A percentile compares a stretch with the other conserved stretches of the same genome.
Conservation (phyloP, 345 rosid species). For the Camelina sativa region DNA sequence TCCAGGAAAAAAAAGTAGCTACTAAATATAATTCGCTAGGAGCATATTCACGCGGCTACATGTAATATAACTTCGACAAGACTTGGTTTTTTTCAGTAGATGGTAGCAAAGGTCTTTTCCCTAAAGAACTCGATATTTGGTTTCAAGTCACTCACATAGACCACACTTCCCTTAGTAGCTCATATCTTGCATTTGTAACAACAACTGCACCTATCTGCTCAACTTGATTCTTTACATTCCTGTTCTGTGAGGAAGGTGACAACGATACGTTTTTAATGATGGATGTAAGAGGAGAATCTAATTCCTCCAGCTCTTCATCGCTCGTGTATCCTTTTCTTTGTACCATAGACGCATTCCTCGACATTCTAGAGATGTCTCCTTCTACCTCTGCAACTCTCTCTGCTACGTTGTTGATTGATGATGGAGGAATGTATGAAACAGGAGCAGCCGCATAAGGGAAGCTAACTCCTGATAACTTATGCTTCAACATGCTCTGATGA, state of each 20-base stretch:
- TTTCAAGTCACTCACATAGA: slow-evolving; percentile 17
- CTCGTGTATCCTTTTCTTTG: slow-evolving; percentile 92
- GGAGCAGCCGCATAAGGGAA: slow-evolving; percentile 80
- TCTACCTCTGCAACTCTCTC: slow-evolving; percentile 72
- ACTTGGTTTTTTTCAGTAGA: not conserved
- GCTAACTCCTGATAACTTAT: slow-evolving; percentile 61
- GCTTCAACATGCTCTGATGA: slow-evolving; percentile 56
- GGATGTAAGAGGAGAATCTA: slow-evolving; percentile 69
- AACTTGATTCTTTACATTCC: slow-evolving; percentile 21
- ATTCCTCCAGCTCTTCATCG: slow-evolving; percentile 91
- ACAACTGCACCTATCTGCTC: slow-evolving; percentile 20
- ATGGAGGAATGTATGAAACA: slow-evolving; percentile 71
- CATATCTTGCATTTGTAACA: slow-evolving; percentile 59
- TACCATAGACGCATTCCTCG: slow-evolving; percentile 57
- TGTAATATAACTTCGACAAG: slow-evolving; percentile 3
- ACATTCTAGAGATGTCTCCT: slow-evolving; percentile 44
- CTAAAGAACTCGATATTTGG: slow-evolving; percentile 1
- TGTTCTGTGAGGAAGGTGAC: not conserved
- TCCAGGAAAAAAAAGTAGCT: too few species aligned
- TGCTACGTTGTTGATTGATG: slow-evolving; percentile 53
- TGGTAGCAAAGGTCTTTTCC: not conserved
- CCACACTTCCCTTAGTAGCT: slow-evolving; percentile 90
- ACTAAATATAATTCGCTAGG: not conserved
- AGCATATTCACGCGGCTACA: not conserved
- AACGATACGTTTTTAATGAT: slow-evolving; percentile 50